Evolutionary conservation across 2,329 filamentous ascomycete species (phyloP).

Genomic region (Cryphonectria nitschkei): DNA sequence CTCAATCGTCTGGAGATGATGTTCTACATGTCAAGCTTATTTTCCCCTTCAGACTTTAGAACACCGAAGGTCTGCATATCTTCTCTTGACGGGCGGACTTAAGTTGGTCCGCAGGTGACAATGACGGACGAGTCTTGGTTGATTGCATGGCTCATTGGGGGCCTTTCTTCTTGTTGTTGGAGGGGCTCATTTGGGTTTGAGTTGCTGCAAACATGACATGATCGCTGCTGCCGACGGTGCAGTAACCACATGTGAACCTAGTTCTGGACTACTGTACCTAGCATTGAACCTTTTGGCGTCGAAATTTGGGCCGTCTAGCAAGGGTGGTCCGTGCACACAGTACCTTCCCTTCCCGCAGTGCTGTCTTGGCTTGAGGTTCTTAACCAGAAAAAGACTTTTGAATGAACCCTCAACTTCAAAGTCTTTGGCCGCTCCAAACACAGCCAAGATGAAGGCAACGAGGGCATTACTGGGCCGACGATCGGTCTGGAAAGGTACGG

Average conservation of each 20-base stretch:
- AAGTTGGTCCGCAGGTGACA: not conserved
- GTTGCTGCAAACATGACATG: not conserved
- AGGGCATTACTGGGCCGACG: constrained; percentile 38
- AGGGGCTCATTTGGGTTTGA: not conserved
- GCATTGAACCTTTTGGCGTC: no score
- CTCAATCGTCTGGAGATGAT: not conserved
- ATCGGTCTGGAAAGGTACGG: constrained; percentile 29
- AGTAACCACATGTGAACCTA: no score
- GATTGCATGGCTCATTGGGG: not conserved
- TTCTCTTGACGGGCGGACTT: not conserved
- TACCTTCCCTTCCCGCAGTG: not conserved
- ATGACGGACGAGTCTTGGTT: not conserved
- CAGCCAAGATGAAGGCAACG: constrained; percentile 42
- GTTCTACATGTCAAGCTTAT: not conserved
- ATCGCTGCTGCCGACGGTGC: no score
- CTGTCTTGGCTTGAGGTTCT: not conserved
- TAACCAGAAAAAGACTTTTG: not conserved
- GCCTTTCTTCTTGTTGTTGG: no score
- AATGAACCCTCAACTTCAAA: not conserved
- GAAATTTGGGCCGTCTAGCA: not conserved
- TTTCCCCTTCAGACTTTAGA: not conserved
- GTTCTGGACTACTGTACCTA: no score
- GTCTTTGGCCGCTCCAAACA: constrained; percentile 6
- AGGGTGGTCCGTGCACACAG: not conserved
- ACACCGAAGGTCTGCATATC: not conserved